These are phyloP conservation scores for Boletus holoroseus DNA, from an alignment of 1,284 basidiomycete genomes.

Conservation along the genomic window DNA sequence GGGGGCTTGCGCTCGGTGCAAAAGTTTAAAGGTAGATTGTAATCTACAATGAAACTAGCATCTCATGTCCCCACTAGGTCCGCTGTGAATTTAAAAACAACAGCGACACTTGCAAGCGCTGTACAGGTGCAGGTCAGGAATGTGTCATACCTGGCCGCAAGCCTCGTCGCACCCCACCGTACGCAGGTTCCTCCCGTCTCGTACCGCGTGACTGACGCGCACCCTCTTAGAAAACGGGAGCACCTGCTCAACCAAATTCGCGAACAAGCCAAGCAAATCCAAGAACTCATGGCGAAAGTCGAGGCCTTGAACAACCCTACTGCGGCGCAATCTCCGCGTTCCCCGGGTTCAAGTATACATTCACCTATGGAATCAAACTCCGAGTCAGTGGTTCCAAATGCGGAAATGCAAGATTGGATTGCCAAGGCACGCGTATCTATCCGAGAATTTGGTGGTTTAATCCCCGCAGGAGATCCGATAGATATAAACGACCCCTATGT, in stretches of 20 bases:
- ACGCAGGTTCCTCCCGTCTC: conserved; percentile 28
- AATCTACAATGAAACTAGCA: not conserved
- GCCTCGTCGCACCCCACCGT: conserved; percentile 72
- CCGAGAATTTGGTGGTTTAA: conserved; percentile 58
- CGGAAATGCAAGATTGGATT: conserved; percentile 64
- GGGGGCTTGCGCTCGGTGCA: conserved; percentile 68
- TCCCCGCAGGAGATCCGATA: conserved; percentile 45
- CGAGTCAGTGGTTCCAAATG: conserved; percentile 32
- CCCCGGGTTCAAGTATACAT: conserved; percentile 28
- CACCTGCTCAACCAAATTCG: conserved; percentile 67
- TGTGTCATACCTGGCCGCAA: conserved; percentile 73
- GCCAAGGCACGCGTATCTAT: conserved; percentile 62
- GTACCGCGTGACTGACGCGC: conserved; percentile 2
- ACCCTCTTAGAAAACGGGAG: conserved; percentile 60
- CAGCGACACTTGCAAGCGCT: conserved; percentile 65
- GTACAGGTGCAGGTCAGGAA: conserved; percentile 58
- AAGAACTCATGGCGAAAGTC: conserved; percentile 60
- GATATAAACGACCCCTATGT: conserved; percentile 35
- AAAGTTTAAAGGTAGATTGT: conserved; percentile 55
- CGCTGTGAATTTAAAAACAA: conserved; percentile 66
- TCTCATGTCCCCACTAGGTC: conserved; percentile 38
- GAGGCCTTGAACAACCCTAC: conserved; percentile 35
- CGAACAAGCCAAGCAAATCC: conserved; percentile 63
- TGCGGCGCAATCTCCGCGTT: conserved; percentile 27
- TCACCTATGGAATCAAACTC: conserved; percentile 24